Percentiles rank a stretch among this genome's conserved stretches.
Evolutionary conservation across 1,139 yeast genomes (phyloP).

Genomic region (Kodamaea alishanica): DNA sequence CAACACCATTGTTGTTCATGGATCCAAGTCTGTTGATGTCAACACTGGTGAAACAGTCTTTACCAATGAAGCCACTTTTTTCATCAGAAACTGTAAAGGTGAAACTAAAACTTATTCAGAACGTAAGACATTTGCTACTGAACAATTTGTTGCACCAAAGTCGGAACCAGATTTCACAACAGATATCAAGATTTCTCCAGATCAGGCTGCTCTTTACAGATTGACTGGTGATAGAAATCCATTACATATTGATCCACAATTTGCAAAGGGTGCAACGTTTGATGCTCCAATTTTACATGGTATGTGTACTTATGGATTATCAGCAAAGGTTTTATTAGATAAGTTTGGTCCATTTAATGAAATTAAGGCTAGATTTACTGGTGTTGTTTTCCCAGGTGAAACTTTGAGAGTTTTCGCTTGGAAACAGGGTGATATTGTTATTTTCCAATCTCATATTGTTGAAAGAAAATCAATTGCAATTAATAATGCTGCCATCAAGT

Average conservation of each 20-base stretch:
- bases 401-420: constrained; percentile 78
- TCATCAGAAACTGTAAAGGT: constrained; percentile 80
- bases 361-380: constrained; percentile 87
- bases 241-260: constrained; percentile 86
- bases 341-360: constrained; percentile 80
- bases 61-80: constrained; percentile 81
- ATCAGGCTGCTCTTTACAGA: constrained; percentile 88
- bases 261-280: constrained; percentile 88
- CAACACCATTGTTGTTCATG: constrained; percentile 79
- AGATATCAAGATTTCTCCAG: constrained; percentile 57
- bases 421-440: constrained; percentile 67
- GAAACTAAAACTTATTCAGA: constrained; percentile 48
- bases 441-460: constrained; percentile 79
- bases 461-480: constrained; percentile 80
- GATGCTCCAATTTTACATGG: constrained; percentile 91
- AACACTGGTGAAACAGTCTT: constrained; percentile 68
- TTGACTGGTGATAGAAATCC: constrained; percentile 94
- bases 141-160: constrained; percentile 64
- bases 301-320: constrained; percentile 79
- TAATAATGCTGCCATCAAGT: constrained; percentile 82
- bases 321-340: constrained; percentile 73
- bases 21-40: constrained; percentile 66
- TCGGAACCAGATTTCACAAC: constrained; percentile 63
- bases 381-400: constrained; percentile 97
- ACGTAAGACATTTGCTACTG: constrained; percentile 57